Evolutionary conservation across 805 yeast species (phyloP).

Genomic region (Metschnikowia kofuensis): DNA sequence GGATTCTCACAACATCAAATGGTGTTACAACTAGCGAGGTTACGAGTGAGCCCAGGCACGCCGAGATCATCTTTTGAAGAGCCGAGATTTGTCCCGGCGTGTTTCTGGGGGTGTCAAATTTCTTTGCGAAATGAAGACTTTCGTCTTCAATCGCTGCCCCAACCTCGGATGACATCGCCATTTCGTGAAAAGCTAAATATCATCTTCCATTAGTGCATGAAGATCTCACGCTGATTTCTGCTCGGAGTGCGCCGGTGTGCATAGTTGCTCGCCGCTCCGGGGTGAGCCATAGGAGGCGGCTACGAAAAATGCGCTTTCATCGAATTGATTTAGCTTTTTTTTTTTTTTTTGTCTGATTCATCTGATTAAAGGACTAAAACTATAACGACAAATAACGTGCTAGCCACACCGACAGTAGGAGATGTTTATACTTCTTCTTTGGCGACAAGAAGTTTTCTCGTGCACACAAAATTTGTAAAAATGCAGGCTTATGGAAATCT

Average conservation of each 20-base stretch:
- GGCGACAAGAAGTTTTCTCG: too few relatives aligned
- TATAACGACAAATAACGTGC: too few relatives aligned
- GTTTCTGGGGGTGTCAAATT: not conserved
- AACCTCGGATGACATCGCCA: slow-evolving; percentile 40
- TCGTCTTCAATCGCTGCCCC: slow-evolving; percentile 40
- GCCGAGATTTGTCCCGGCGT: slow-evolving; percentile 38
- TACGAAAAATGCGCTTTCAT: too few relatives aligned
- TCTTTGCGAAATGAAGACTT: slow-evolving; percentile 14
- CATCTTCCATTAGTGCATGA: not conserved
- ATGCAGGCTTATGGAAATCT: too few relatives aligned
- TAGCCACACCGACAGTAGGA: too few relatives aligned
- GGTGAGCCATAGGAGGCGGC: not conserved
- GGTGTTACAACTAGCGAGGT: slow-evolving; percentile 78
- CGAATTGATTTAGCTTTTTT: too few relatives aligned
- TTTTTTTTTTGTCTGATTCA: too few relatives aligned
- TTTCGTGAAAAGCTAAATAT: slow-evolving; percentile 5
- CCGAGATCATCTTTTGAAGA: slow-evolving; percentile 70
- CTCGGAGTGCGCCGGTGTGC: slow-evolving; percentile 9
- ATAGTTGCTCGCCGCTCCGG: slow-evolving; percentile 5
- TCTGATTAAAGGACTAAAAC: too few relatives aligned
- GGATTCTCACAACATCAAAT: slow-evolving; percentile 72
- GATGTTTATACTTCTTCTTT: too few relatives aligned
- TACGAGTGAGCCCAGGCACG: slow-evolving; percentile 69
- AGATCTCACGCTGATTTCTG: not conserved
- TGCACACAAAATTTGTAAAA: too few relatives aligned